Conservation (phyloP, 169 alveolate species). For the Cryptosporidium sp. region DNA sequence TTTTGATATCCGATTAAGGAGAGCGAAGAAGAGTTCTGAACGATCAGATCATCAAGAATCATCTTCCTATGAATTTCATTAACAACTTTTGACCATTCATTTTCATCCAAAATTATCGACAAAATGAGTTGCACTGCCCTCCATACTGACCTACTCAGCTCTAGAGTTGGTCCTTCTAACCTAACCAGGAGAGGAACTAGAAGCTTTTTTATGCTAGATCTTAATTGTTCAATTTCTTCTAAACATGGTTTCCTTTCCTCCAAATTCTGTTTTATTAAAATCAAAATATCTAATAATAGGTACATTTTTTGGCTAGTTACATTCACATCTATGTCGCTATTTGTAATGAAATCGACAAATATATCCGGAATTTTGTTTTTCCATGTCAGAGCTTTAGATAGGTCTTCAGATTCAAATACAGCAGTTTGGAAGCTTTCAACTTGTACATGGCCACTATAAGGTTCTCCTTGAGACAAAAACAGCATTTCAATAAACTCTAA, state of each 20-base stretch:
- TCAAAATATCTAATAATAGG: slow-evolving; percentile 45
- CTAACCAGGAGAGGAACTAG: slow-evolving; percentile 53
- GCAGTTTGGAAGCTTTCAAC: slow-evolving; percentile 7
- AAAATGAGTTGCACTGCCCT: slow-evolving; percentile 48
- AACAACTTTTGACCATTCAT: slow-evolving; percentile 29
- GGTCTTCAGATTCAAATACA: slow-evolving; percentile 13
- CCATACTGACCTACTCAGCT: slow-evolving; percentile 61
- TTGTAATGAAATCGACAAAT: slow-evolving; percentile 52
- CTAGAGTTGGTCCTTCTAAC: slow-evolving; percentile 52
- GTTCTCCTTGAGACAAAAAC: not conserved
- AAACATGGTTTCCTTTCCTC: not conserved
- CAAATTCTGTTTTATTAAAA: slow-evolving; percentile 47
- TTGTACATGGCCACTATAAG: not conserved
- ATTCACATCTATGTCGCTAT: slow-evolving; percentile 12
- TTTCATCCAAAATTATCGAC: slow-evolving; percentile 27
- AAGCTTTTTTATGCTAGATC: slow-evolving; percentile 27
- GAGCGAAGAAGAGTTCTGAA: slow-evolving; percentile 14
- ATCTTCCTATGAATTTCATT: slow-evolving; percentile 33
- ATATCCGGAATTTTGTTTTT: slow-evolving; percentile 13
- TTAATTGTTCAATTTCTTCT: not conserved
- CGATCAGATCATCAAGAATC: slow-evolving; percentile 34
- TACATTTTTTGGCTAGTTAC: slow-evolving; percentile 35
- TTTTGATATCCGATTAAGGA: not conserved
- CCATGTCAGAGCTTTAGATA: not conserved
- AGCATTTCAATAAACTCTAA: not conserved